Base-by-base conservation (phyloP, 495 filamentous ascomycete genomes). In the Pseudomonodictys pantanalensis region DNA sequence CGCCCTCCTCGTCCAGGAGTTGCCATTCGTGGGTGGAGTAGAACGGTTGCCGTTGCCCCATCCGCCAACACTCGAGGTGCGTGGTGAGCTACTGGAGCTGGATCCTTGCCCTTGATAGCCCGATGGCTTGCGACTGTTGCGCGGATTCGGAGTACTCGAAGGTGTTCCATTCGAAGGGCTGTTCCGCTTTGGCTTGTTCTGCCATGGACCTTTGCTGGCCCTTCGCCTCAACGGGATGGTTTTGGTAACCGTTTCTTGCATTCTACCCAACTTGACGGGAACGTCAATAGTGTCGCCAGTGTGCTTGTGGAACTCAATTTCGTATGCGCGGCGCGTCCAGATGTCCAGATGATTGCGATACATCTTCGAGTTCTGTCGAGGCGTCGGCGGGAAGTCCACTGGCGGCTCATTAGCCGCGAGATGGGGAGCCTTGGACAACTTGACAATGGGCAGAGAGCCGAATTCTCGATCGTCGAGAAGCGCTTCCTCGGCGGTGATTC, bases 391-490 rank as follows among this genome's bases (percentile, higher is more conserved):
- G 45, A 52, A 49, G 12, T 25, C 46, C 32, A 48, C 52, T 1
- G 56, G 26, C 4, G 52, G 52, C 30, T 58, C 54, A 24, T 58
- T 58, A 8, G 61, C 57, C 8, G 66, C 53, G 33, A 65, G 56
- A 43, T 68, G 66, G 10, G 61, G 64, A 18, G 55, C 60, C 25
- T 56, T 60, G 28, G 73, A 66, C 0, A 72, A 10, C 17, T 39
- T 53, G 9, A 76, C 63, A 12, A 24, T 61, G 2, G 73, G 73
- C 49, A 58, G 24, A 0, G 72, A 75, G 10, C 72, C 73, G 43
- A 75, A 75, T 51, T 72, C 69, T n/a, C 68, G 65, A 24, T 75
- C 73, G 26, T 76, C 70, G 38, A 75, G 57, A 23, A 76, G 38
- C 52, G 45, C 42, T 15, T 71, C 72, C 32, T 69, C 72, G 9